These are phyloP conservation scores for Ormosia semicastrata DNA, from an alignment of 306 rosid species.

Conservation along the genomic window DNA sequence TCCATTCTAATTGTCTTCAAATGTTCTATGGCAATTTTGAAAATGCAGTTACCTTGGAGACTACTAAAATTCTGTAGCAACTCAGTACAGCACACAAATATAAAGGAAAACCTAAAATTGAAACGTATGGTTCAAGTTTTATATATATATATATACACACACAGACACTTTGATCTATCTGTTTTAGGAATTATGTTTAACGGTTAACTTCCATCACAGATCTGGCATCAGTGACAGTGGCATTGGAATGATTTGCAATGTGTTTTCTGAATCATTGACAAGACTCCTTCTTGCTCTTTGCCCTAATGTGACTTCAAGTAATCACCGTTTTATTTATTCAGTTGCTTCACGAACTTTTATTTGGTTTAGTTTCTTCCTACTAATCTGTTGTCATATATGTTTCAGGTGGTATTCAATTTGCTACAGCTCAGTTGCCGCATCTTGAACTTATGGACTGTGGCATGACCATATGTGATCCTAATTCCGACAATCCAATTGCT, in stretches of 20 bases:
- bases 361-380: constrained; percentile 12
- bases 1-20: not conserved
- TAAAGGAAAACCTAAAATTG: not conserved
- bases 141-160: no score
- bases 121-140: not conserved
- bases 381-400: constrained; percentile 11
- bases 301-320: constrained; percentile 94
- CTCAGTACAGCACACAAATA: not conserved
- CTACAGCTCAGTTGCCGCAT: constrained; percentile 83
- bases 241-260: constrained; percentile 92
- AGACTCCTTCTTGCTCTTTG: constrained; percentile 96
- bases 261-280: constrained; percentile 70
- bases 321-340: constrained; percentile 14
- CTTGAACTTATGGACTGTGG: constrained; percentile 99
- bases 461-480: constrained; percentile 82
- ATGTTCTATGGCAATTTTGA: not conserved
- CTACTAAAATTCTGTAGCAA: not conserved
- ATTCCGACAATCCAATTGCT: constrained; percentile 37
- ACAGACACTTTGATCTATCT: not conserved
- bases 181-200: constrained; percentile 16
- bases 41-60: not conserved
- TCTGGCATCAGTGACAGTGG: constrained; percentile 95
- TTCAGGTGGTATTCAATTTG: constrained; percentile 95
- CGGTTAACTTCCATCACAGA: constrained; percentile 46
- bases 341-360: constrained; percentile 8